These are phyloP conservation scores for Sarocladium kiliense DNA, from an alignment of 2,329 filamentous ascomycete species.

Conservation along the genomic window DNA sequence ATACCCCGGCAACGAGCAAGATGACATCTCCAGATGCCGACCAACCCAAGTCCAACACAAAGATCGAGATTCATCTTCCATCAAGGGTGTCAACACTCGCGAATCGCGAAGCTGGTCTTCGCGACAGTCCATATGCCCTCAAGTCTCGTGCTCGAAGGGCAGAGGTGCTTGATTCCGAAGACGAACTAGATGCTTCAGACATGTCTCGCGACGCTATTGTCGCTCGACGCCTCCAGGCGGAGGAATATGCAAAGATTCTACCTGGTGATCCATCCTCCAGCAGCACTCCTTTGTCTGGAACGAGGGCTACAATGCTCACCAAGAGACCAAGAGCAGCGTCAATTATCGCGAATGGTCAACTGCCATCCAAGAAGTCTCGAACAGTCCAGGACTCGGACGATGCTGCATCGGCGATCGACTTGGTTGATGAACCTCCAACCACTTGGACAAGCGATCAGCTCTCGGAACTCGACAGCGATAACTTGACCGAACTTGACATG, in stretches of 20 bases:
- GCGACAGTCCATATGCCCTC: not conserved
- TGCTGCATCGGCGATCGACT: not conserved
- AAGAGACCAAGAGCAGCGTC: not conserved
- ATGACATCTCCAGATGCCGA: slow-evolving; percentile 27
- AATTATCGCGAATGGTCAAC: not conserved
- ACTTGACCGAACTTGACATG: slow-evolving; percentile 11
- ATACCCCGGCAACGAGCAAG: slow-evolving; percentile 32
- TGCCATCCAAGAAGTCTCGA: not conserved
- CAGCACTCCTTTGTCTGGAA: not conserved
- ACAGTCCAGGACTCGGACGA: not conserved
- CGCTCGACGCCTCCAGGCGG: slow-evolving; percentile 10
- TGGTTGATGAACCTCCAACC: not conserved
- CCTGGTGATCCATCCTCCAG: not conserved
- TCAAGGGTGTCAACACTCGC: slow-evolving; percentile 12
- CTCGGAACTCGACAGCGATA: slow-evolving; percentile 6
- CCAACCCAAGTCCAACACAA: slow-evolving; percentile 13
- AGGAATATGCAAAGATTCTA: slow-evolving; percentile 3
- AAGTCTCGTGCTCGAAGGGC: not conserved
- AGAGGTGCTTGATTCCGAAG: slow-evolving; percentile 9
- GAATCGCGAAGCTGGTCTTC: not conserved
- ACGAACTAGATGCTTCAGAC: not conserved
- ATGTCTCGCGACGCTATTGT: slow-evolving; percentile 4
- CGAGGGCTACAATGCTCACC: not conserved
- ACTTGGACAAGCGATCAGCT: slow-evolving; percentile 10
- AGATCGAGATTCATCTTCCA: slow-evolving; percentile 25